Evolutionary conservation across 1,284 basidiomycete genomes (phyloP).

Genomic region (Ustilago vetiveriae): DNA sequence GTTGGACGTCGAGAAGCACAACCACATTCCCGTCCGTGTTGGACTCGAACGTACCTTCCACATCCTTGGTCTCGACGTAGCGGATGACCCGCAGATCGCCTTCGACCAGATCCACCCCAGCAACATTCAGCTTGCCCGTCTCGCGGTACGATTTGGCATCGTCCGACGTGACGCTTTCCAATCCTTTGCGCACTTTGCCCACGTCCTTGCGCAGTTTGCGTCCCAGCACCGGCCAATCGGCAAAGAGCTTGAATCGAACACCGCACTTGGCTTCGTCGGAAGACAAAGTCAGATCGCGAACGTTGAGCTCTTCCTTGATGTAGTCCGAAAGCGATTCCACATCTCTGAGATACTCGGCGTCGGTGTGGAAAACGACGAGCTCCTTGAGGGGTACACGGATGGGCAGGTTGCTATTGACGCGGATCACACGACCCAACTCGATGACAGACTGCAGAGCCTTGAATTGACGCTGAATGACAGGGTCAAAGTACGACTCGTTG

Average conservation of each 20-base stretch:
- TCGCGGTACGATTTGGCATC: conserved; percentile 82
- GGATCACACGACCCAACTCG: conserved; percentile 86
- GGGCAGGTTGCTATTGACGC: conserved; percentile 83
- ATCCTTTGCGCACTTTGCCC: conserved; percentile 85
- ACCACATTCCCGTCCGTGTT: conserved; percentile 95
- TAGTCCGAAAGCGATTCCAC: conserved; percentile 85
- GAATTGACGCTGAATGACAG: conserved; percentile 93
- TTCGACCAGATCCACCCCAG: conserved; percentile 86
- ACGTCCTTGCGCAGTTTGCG: conserved; percentile 94
- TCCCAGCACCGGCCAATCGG: conserved; percentile 95
- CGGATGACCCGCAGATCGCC: conserved; percentile 92
- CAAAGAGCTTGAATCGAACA: conserved; percentile 88
- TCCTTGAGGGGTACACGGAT: conserved; percentile 84
- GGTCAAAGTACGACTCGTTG: conserved; percentile 94
- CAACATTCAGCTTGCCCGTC: conserved; percentile 82
- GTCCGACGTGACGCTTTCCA: conserved; percentile 83
- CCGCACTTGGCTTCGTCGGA: conserved; percentile 87
- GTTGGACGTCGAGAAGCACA: conserved; percentile 86
- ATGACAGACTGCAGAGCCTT: conserved; percentile 94
- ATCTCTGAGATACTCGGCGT: conserved; percentile 84
- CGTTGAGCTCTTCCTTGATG: conserved; percentile 93
- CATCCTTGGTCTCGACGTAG: conserved; percentile 77
- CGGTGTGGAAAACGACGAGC: conserved; percentile 91
- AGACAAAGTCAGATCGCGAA: conserved; percentile 87
- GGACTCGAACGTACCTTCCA: conserved; percentile 75